Base-by-base conservation (phyloP, 1,284 basidiomycete species). In the Ceratobasidium sp. region DNA sequence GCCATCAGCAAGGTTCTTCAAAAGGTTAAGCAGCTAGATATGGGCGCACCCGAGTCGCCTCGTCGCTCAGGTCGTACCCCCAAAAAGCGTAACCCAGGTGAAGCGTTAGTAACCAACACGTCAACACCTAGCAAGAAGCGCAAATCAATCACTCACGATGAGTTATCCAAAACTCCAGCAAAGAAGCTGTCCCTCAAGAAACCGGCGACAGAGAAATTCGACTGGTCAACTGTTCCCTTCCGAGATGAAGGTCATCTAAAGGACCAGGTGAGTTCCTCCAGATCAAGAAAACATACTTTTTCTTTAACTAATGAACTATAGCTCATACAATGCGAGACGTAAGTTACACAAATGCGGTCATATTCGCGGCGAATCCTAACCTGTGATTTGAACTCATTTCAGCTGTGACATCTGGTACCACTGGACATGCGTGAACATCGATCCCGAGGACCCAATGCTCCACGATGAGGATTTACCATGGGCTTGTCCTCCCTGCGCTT, bases 311-410 rank as follows among this genome's bases (percentile, higher is more conserved):
- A 50, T 5, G n/a, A 28, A 50, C 23, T n/a, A 28, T 14, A 64
- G 61, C 23, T 64, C 23, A 36, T 64, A 30, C 45, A 64, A 46
- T 64, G 61, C 21, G 61, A 64, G 18, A 64, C 23, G 61, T 64
- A n/a, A 32, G 61, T 50, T 64, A 14, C n/a, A n/a, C n/a, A n/a
- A 34, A 26, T 9, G 18, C 8, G 48, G 6, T 6, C 16, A 48
- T 4, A 2, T 18, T 32, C 16, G 8, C 21, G 4, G n/a, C 59
- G 8, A 34, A 32, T 5, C 30, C 3, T 52, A 8, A 46, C 43
- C 28, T 21, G 3, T 4, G n/a, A 10, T 5, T 36, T 48, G 21
- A 32, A 4, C 39, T 6, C 28, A 43, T 45, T 12, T n/a, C n/a
- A 64, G 61, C 12, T 64, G 61, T 21, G 61, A 64, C 45, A 21